Base-by-base conservation (phyloP, 2,329 filamentous ascomycete species). In the Botrytis aclada region DNA sequence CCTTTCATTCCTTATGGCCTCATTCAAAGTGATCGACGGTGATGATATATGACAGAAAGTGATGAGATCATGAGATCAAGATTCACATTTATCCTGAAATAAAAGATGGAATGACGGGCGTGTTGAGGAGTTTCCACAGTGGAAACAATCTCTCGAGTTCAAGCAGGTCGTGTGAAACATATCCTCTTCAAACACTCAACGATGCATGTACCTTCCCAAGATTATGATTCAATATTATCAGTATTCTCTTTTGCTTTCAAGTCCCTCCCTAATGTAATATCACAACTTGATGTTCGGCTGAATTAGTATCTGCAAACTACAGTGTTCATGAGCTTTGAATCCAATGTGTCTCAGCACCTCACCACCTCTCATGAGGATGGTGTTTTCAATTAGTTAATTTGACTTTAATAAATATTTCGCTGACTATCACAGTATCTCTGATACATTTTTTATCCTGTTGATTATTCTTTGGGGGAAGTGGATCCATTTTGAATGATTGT, bases 391-490 rank as follows among this genome's bases (percentile, higher is more conserved):
- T 18, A 18, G 16, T 12, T 4, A 32, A 8, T 9, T 2, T 29
- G n/a, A 29, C 1, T 56, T 56, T 29, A 29, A 29, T 29, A 29
- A 29, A 18, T 18, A 56, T 9, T 4, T 56, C 14, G 6, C 14
- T 56, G 51, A 56, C 51, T 56, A 29, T 14, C n/a, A 8, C n/a
- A 29, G n/a, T 32, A 18, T 3, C 14, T 56, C n/a, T 9, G 16
- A 14, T 56, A 9, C 18, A 18, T 18, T 29, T 54, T 20, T 29
- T 0, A 56, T 18, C 0, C 1, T 0, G 3, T 29, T 18, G n/a
- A 32, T n/a, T 2, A 18, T 29, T 4, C 18, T 9, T 4, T 56
- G 7, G 16, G 18, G 7, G 16, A 32, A 56, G n/a, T 56, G 51
- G 51, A 18, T 14, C 18, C n/a, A 6, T 54, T 29, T 7, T 18